A percentile compares a stretch with the other conserved stretches of the same genome.
phyloP scores from a whole-genome alignment of 805 yeast genomes.

The Tetrapisispora taiwanensis region DNA sequence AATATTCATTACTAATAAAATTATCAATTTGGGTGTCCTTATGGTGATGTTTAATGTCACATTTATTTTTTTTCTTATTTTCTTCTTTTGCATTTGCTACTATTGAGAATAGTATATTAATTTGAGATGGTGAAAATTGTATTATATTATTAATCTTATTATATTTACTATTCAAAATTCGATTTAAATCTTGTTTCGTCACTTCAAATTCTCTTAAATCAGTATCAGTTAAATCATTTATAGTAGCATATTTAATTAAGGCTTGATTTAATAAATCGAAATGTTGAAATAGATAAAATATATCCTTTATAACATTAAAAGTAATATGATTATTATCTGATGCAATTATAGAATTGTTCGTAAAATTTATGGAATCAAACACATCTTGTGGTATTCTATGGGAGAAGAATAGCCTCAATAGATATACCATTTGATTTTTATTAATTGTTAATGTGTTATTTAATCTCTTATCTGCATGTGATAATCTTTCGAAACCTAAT shows the following conservation, averaged over 20 bases:
- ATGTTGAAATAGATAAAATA: constrained; percentile 31
- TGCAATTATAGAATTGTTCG: constrained; percentile 21
- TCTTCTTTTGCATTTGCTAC: constrained; percentile 29
- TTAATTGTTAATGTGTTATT: constrained; percentile 25
- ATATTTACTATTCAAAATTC: constrained; percentile 29
- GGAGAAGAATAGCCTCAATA: constrained; percentile 29
- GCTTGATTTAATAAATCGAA: constrained; percentile 34
- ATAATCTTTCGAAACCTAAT: constrained; percentile 25
- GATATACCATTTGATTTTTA: constrained; percentile 29
- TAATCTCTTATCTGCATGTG: constrained; percentile 21
- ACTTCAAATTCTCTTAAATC: constrained; percentile 26
- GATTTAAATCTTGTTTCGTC: constrained; percentile 29
- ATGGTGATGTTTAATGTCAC: constrained; percentile 12
- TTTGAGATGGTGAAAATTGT: constrained; percentile 35
- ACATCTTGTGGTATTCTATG: constrained; percentile 32
- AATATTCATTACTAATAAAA: constrained; percentile 22
- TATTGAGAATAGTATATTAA: constrained; percentile 30
- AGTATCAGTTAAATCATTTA: constrained; percentile 21
- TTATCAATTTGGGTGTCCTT: constrained; percentile 20
- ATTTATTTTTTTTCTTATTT: constrained; percentile 7
- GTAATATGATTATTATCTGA: constrained; percentile 27
- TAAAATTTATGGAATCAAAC: constrained; percentile 28
- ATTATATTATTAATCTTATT: constrained; percentile 33
- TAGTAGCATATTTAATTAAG: constrained; percentile 27
- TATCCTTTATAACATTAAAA: constrained; percentile 31